These are phyloP conservation scores for Xylaria flabelliformis DNA, from an alignment of 495 filamentous ascomycete genomes.

Conservation along the genomic window DNA sequence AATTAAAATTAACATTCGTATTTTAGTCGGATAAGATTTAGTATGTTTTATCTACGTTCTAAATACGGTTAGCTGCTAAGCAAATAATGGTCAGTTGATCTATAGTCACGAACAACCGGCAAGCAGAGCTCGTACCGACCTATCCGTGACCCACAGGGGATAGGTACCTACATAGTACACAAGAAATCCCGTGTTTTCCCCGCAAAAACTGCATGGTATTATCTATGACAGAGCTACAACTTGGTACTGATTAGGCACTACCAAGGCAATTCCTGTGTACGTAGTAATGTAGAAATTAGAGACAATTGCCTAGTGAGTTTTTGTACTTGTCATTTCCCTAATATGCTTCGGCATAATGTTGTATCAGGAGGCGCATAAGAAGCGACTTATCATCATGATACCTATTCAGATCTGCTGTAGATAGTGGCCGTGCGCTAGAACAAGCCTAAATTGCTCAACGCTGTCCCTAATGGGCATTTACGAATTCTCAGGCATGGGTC, in stretches of 20 bases:
- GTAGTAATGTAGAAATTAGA: background rate
- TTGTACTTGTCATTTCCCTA: background rate
- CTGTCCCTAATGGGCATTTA: background rate
- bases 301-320: background rate
- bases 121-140: constrained; percentile 1
- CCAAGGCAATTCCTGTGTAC: background rate
- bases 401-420: background rate
- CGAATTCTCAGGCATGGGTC: background rate
- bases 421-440: background rate
- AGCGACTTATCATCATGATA: background rate
- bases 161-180: too few species aligned
- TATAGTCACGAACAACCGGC: too few species aligned
- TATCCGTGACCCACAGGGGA: constrained; percentile 12
- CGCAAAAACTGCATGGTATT: background rate
- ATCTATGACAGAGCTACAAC: background rate
- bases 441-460: background rate
- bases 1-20: too few species aligned
- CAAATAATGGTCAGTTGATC: too few species aligned
- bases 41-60: too few species aligned
- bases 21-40: too few species aligned
- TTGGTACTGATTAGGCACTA: too few species aligned
- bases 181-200: background rate
- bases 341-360: background rate
- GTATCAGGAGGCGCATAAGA: background rate
- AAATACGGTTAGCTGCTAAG: too few species aligned